phyloP scores from a whole-genome alignment of 1,139 yeast genomes.

The Saccharomyces hybrid region DNA sequence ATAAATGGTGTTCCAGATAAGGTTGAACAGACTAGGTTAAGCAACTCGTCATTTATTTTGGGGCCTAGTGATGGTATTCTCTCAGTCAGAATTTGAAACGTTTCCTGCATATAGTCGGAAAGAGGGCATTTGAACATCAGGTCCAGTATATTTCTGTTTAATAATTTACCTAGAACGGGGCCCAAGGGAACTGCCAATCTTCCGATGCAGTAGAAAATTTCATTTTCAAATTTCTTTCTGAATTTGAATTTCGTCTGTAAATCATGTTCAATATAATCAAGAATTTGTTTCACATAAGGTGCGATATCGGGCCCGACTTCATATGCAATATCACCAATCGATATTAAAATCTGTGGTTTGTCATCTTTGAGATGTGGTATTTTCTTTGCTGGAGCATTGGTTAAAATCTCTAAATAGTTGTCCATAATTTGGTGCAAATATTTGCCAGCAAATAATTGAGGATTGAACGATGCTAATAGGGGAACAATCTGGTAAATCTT shows the following conservation, averaged over 20 bases:
- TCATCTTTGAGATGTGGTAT: constrained; percentile 35
- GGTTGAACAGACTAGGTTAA: constrained; percentile 67
- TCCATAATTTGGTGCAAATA: constrained; percentile 76
- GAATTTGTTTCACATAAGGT: constrained; percentile 78
- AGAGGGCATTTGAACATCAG: constrained; percentile 77
- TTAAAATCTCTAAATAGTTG: constrained; percentile 67
- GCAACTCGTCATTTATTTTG: constrained; percentile 60
- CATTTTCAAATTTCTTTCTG: constrained; percentile 73
- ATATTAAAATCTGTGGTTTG: constrained; percentile 65
- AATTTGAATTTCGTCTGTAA: constrained; percentile 59
- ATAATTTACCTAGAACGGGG: constrained; percentile 85
- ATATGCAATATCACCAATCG: constrained; percentile 78
- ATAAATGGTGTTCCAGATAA: constrained; percentile 75
- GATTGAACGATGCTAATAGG: constrained; percentile 69
- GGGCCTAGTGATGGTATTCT: constrained; percentile 77
- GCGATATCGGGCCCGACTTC: constrained; percentile 85
- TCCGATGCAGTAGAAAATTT: constrained; percentile 84
- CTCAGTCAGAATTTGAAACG: constrained; percentile 57
- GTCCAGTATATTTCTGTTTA: constrained; percentile 74
- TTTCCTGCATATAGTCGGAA: constrained; percentile 71
- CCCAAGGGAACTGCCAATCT: constrained; percentile 86
- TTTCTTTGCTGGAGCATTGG: constrained; percentile 19
- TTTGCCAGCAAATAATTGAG: constrained; percentile 67
- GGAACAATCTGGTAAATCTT: constrained; percentile 83
- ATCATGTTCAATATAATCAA: constrained; percentile 79